phyloP scores from a whole-genome alignment of 2,329 filamentous ascomycete species.

The Verticillium nubilum region DNA sequence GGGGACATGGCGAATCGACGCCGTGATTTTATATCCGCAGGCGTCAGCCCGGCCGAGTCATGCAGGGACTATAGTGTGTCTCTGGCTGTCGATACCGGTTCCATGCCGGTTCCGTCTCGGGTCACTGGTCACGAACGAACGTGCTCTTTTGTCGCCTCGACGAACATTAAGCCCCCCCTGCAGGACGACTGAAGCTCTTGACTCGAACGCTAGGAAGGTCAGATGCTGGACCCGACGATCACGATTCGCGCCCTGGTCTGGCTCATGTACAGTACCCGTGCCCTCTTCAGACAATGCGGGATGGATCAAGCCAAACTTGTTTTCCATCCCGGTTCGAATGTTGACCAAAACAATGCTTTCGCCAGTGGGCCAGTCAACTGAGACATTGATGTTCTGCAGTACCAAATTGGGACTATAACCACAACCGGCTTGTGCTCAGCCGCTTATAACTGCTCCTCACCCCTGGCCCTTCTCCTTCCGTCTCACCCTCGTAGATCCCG shows the following conservation, averaged over 20 bases:
- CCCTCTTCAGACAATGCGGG: background rate
- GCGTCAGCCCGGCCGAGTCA: background rate
- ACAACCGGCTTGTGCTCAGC: slow-evolving; percentile 24
- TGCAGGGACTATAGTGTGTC: background rate
- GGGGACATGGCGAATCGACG: background rate
- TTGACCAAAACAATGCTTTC: background rate
- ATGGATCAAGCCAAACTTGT: background rate
- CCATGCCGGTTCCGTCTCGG: background rate
- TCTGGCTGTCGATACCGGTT: background rate
- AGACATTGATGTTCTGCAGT: background rate
- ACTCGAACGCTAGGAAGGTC: background rate
- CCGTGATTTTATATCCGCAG: background rate
- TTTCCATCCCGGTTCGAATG: background rate
- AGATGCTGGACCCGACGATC: background rate
- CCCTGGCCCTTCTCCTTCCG: slow-evolving; percentile 2
- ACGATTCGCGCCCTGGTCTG: background rate
- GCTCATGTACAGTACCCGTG: background rate
- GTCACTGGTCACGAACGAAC: background rate
- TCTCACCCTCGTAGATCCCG: background rate
- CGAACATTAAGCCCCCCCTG: background rate
- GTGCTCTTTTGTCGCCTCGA: background rate
- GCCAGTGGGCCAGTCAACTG: background rate
- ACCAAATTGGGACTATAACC: slow-evolving; percentile 23
- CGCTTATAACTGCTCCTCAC: slow-evolving; percentile 18
- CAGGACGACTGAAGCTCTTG: background rate